phyloP scores from a whole-genome alignment of 352 stramenopile genomes.

The Pythium phragmitis region DNA sequence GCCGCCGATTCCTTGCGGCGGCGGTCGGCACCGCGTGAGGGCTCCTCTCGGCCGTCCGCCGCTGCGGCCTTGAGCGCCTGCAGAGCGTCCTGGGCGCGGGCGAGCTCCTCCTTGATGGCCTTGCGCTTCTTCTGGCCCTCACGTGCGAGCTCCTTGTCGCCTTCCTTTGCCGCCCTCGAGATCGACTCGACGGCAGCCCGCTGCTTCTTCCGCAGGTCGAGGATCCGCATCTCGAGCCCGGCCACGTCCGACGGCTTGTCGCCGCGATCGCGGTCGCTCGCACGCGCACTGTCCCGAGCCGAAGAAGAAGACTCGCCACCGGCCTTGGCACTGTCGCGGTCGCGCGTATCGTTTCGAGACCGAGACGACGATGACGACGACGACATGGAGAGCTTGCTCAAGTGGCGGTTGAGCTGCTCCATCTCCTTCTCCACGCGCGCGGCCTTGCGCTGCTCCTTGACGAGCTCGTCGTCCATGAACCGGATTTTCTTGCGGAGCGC shows the following conservation, averaged over 20 bases:
- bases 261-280: conserved; percentile 15
- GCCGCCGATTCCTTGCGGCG: conserved; percentile 19
- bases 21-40: conserved; percentile 13
- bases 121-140: conserved; percentile 74
- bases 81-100: conserved; percentile 64
- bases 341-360: conserved; percentile 18
- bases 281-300: conserved; percentile 1
- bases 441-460: conserved; percentile 78
- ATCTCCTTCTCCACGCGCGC: conserved; percentile 79
- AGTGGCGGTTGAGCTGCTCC: conserved; percentile 80
- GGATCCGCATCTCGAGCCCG: conserved; percentile 66
- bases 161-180: conserved; percentile 64
- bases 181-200: conserved; percentile 68
- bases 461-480: conserved; percentile 75
- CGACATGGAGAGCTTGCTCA: conserved; percentile 43
- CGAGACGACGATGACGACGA: conserved; percentile 30
- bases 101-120: conserved; percentile 79
- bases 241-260: conserved; percentile 48
- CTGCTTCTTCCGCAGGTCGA: conserved; percentile 79
- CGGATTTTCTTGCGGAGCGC: conserved; percentile 66
- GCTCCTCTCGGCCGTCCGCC: conserved; percentile 7
- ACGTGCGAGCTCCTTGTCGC: conserved; percentile 71
- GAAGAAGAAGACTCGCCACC: not conserved
- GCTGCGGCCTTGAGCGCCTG: conserved; percentile 50
- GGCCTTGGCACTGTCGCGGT: conserved; percentile 12